Percentiles rank a stretch among this genome's conserved stretches.
Conservation (phyloP, 129 eudicot species). For the Cynara cardunculus region DNA sequence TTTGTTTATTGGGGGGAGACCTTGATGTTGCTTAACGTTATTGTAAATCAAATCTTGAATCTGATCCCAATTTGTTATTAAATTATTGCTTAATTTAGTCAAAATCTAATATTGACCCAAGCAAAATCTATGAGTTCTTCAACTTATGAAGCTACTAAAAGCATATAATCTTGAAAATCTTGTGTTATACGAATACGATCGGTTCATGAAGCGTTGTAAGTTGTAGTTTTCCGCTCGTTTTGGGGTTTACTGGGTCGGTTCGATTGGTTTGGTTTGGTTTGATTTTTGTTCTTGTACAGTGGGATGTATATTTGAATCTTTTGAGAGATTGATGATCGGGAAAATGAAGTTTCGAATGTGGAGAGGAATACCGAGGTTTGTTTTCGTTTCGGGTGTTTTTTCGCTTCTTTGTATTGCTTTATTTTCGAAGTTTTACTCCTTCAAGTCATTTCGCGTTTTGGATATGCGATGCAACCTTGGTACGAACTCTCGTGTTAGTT, state of each 20-base stretch:
- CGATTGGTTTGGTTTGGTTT: background rate
- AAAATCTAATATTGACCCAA: constrained; percentile 4
- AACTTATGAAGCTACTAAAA: constrained; percentile 20
- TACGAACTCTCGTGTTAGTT: background rate
- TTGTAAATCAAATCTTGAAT: constrained; percentile 20
- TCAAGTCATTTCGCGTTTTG: constrained; percentile 36
- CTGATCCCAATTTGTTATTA: background rate
- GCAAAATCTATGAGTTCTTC: constrained; percentile 2
- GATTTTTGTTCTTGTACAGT: background rate
- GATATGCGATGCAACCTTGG: constrained; percentile 36
- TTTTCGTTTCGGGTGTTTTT: constrained; percentile 38
- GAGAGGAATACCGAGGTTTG: constrained; percentile 36
- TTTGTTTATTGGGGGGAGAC: constrained; percentile 15
- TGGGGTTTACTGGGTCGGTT: background rate
- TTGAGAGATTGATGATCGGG: background rate
- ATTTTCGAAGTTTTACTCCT: constrained; percentile 48
- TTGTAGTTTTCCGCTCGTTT: background rate
- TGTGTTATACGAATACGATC: background rate
- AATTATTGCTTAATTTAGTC: constrained; percentile 18
- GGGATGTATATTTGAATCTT: background rate
- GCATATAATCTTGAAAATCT: background rate
- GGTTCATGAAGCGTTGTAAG: background rate
- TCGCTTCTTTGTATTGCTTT: constrained; percentile 40
- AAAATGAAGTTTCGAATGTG: constrained; percentile 34
- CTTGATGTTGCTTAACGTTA: constrained; percentile 15